These are phyloP conservation scores for Pseudoscleropodium purum DNA, from an alignment of 225 moss, liverwort and hornwort genomes.

Conservation along the genomic window DNA sequence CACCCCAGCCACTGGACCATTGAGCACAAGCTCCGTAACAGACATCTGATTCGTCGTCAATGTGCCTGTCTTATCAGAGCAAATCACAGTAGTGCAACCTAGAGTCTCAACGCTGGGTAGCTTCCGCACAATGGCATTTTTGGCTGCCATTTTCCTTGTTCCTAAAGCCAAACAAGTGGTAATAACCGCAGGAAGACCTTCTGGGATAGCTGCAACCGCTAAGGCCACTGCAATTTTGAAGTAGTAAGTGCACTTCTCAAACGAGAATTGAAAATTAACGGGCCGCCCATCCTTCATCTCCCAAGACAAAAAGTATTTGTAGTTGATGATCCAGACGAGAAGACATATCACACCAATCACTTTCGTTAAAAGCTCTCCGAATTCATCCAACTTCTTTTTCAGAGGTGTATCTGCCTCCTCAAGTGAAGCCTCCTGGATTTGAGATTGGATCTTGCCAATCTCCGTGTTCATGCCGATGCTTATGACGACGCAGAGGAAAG, in stretches of 20 bases:
- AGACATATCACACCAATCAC: conserved; percentile 88
- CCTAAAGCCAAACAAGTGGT: conserved; percentile 93
- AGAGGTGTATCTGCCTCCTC: conserved; percentile 89
- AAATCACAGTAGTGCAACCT: conserved; percentile 93
- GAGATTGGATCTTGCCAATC: conserved; percentile 93
- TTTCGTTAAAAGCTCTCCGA: conserved; percentile 76
- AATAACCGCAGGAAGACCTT: conserved; percentile 90
- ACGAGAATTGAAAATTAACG: conserved; percentile 59
- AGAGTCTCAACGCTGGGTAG: conserved; percentile 91
- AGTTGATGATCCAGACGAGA: conserved; percentile 94
- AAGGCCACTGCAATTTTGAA: conserved; percentile 97
- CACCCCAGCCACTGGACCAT: conserved; percentile 47
- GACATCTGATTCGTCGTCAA: conserved; percentile 98
- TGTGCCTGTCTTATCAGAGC: conserved; percentile 96
- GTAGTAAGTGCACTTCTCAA: conserved; percentile 95
- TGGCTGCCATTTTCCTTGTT: conserved; percentile 91
- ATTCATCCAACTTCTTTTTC: conserved; percentile 91
- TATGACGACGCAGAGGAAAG: conserved; percentile 55
- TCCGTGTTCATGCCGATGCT: conserved; percentile 84
- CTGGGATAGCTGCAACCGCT: conserved; percentile 95
- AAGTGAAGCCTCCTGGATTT: conserved; percentile 86
- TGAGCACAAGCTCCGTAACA: conserved; percentile 72
- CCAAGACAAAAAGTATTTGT: conserved; percentile 93
- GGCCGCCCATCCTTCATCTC: conserved; percentile 58
- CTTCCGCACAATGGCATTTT: conserved; percentile 94